These are phyloP conservation scores for Daldinia concentrica DNA, from an alignment of 495 filamentous ascomycete genomes.

Conservation along the genomic window DNA sequence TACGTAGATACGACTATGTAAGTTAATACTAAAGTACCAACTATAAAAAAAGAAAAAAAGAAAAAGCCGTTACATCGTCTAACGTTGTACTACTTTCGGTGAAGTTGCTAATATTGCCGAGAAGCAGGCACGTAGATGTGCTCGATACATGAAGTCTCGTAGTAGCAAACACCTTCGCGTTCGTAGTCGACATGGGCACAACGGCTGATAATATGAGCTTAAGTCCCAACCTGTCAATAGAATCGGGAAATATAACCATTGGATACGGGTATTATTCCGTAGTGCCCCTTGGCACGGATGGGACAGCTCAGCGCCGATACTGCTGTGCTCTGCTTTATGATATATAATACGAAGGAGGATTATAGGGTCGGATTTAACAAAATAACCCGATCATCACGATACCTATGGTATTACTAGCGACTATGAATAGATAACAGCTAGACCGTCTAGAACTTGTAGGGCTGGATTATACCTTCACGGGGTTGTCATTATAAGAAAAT, in stretches of 20 bases:
- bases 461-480: background rate
- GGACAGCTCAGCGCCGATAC: slow-evolving; percentile 42
- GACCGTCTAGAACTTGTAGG: slow-evolving; percentile 40
- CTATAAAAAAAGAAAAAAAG: background rate
- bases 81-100: slow-evolving; percentile 30
- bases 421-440: slow-evolving; percentile 40
- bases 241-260: slow-evolving; percentile 34
- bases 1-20: slow-evolving; percentile 22
- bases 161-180: slow-evolving; percentile 45
- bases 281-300: slow-evolving; percentile 16
- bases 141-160: slow-evolving; percentile 38
- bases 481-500: background rate
- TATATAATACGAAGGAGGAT: slow-evolving; percentile 33
- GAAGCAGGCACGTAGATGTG: slow-evolving; percentile 40
- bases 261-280: slow-evolving; percentile 19
- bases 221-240: slow-evolving; percentile 25
- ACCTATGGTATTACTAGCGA: slow-evolving; percentile 45
- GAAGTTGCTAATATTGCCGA: slow-evolving; percentile 34
- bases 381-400: slow-evolving; percentile 34
- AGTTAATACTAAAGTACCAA: slow-evolving; percentile 11
- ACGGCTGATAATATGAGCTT: slow-evolving; percentile 31
- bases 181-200: slow-evolving; percentile 37
- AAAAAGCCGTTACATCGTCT: slow-evolving; percentile 29
- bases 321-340: slow-evolving; percentile 40
- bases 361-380: slow-evolving; percentile 18